Percentiles rank a stretch among this genome's conserved stretches.
These are phyloP conservation scores for Rubroboletus pulcherrimus DNA, from an alignment of 768 basidiomycete species.

Conservation along the genomic window DNA sequence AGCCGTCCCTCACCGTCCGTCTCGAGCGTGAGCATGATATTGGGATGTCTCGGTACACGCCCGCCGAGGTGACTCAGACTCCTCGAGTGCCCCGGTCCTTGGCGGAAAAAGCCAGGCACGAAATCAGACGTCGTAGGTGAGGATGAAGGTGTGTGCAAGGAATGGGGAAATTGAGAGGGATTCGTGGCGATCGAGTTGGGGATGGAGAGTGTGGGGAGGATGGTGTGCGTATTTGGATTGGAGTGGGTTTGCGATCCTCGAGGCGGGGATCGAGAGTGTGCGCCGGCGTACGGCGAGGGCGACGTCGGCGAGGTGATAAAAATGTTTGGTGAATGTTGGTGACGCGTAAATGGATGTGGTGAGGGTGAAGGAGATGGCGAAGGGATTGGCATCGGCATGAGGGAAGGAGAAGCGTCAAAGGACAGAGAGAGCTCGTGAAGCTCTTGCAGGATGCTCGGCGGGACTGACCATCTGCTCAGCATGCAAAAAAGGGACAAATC, in stretches of 20 bases:
- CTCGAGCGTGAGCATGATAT: slow-evolving; percentile 29
- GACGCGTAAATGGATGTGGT: slow-evolving; percentile 14
- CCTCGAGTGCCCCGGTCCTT: slow-evolving; percentile 18
- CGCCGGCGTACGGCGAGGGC: slow-evolving; percentile 26
- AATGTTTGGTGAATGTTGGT: slow-evolving; percentile 55
- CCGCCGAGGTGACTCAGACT: slow-evolving; percentile 28
- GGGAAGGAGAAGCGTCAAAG: slow-evolving; percentile 20
- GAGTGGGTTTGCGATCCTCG: slow-evolving; percentile 16
- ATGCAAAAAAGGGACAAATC: neutral
- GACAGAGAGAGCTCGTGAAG: slow-evolving; percentile 27
- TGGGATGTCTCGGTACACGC: slow-evolving; percentile 23
- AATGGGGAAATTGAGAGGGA: slow-evolving; percentile 8
- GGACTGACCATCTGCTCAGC: slow-evolving; percentile 15
- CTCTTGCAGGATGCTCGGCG: slow-evolving; percentile 22
- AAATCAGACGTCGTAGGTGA: slow-evolving; percentile 28
- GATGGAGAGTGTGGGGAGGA: slow-evolving; percentile 13
- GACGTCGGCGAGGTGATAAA: slow-evolving; percentile 65
- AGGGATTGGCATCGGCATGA: slow-evolving; percentile 11
- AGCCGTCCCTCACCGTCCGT: slow-evolving; percentile 18
- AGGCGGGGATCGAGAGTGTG: slow-evolving; percentile 21
- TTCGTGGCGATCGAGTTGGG: neutral
- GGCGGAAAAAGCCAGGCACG: slow-evolving; percentile 8
- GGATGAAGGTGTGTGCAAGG: slow-evolving; percentile 26
- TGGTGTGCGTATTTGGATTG: slow-evolving; percentile 4
- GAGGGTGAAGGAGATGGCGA: slow-evolving; percentile 30